These are phyloP conservation scores for Fusarium nelsonii DNA, from an alignment of 2,329 filamentous ascomycete species.

Conservation along the genomic window DNA sequence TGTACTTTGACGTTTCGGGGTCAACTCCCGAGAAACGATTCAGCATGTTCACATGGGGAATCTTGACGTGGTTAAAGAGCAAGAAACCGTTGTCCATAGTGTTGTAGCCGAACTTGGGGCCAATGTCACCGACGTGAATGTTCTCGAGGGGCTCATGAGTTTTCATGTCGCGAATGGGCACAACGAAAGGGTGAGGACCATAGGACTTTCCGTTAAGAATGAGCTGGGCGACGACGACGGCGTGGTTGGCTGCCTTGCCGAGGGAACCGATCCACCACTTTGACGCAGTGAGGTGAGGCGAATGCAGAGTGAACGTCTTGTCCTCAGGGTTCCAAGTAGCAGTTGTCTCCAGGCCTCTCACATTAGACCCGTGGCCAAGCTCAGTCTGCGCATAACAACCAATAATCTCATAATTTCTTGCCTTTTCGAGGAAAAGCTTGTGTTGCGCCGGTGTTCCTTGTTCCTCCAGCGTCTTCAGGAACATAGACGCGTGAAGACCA, in stretches of 20 bases:
- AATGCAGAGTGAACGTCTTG: conserved; percentile 81
- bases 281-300: conserved; percentile 77
- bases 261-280: conserved; percentile 91
- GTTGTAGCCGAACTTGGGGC: conserved; percentile 83
- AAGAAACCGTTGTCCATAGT: conserved; percentile 87
- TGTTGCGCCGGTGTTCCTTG: conserved; percentile 81
- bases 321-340: conserved; percentile 80
- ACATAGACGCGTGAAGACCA: conserved; percentile 72
- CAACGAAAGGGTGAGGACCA: conserved; percentile 83
- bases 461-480: conserved; percentile 70
- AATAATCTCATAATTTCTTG: conserved; percentile 77
- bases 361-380: conserved; percentile 82
- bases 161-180: conserved; percentile 77
- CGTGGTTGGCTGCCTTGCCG: conserved; percentile 80
- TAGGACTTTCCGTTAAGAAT: conserved; percentile 75
- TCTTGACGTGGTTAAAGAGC: conserved; percentile 78
- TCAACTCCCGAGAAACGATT: conserved; percentile 78
- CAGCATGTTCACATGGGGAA: conserved; percentile 81
- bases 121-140: conserved; percentile 82
- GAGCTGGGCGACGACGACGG: conserved; percentile 83
- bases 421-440: conserved; percentile 76
- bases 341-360: conserved; percentile 77
- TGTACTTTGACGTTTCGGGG: conserved; percentile 75
- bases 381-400: conserved; percentile 87
- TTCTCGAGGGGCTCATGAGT: conserved; percentile 77